Conservation (phyloP, 768 basidiomycete species). For the Cantharellus anzutake region DNA sequence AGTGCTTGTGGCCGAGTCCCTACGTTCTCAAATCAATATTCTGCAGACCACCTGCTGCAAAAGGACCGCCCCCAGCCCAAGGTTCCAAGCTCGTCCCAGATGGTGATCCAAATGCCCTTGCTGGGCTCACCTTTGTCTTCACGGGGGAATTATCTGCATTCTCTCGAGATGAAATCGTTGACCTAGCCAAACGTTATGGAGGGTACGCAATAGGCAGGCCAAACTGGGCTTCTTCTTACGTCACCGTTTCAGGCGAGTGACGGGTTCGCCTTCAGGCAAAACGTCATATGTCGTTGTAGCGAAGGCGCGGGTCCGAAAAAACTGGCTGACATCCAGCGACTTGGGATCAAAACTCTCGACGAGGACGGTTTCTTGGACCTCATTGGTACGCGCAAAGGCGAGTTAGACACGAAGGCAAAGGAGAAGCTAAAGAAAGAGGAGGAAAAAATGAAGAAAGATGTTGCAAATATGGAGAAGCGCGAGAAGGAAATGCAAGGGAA, state of each 20-base stretch:
- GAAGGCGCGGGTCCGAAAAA: slow-evolving; percentile 78
- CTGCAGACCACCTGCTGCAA: neutral
- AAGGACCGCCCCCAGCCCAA: slow-evolving; percentile 23
- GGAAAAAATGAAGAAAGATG: slow-evolving; percentile 49
- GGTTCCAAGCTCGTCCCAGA: slow-evolving; percentile 37
- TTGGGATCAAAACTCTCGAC: slow-evolving; percentile 48
- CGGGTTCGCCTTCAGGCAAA: slow-evolving; percentile 69
- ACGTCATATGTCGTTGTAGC: slow-evolving; percentile 78
- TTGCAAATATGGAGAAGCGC: slow-evolving; percentile 57
- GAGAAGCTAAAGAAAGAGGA: slow-evolving; percentile 71
- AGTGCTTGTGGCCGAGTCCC: neutral
- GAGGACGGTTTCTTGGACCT: slow-evolving; percentile 80
- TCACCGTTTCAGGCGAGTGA: slow-evolving; percentile 48
- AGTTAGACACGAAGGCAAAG: slow-evolving; percentile 56
- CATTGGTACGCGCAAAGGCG: slow-evolving; percentile 46
- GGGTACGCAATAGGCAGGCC: slow-evolving; percentile 35
- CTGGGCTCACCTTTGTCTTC: slow-evolving; percentile 83
- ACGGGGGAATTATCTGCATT: slow-evolving; percentile 83
- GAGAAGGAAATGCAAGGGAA: slow-evolving; percentile 35
- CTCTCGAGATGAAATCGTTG: slow-evolving; percentile 69
- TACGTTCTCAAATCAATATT: too few relatives aligned
- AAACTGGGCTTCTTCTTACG: neutral
- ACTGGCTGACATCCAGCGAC: slow-evolving; percentile 69
- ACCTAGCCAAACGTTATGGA: slow-evolving; percentile 83
- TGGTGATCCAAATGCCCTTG: slow-evolving; percentile 50